Conservation (phyloP, 1,139 yeast species). For the Sugiyamaella neomexicana region DNA sequence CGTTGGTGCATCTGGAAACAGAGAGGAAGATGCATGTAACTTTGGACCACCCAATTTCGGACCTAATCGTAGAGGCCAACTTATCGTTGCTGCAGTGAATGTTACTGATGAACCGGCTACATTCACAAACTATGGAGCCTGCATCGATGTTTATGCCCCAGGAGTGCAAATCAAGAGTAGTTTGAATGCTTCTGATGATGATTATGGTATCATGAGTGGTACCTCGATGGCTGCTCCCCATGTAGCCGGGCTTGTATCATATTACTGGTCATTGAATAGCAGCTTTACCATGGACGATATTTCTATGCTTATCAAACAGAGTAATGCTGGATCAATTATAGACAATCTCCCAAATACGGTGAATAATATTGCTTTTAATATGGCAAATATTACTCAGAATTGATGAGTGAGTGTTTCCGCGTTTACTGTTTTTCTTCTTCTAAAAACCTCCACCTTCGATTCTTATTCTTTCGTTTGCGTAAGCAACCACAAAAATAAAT, state of each 20-base stretch:
- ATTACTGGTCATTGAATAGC: conserved; percentile 51
- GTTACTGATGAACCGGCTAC: conserved; percentile 62
- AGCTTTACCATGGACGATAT: conserved; percentile 26
- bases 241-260: conserved; percentile 73
- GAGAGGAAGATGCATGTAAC: conserved; percentile 70
- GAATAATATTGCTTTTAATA: conserved; percentile 35
- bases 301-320: conserved; percentile 24
- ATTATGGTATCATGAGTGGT: conserved; percentile 60
- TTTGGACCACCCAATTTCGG: conserved; percentile 77
- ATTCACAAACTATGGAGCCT: conserved; percentile 83
- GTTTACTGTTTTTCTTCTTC: neutral
- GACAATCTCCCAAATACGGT: conserved; percentile 28
- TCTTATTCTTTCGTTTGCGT: neutral
- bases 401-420: neutral
- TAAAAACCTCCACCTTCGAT: neutral
- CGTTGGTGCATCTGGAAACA: conserved; percentile 88
- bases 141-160: conserved; percentile 81
- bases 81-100: conserved; percentile 81
- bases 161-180: conserved; percentile 66
- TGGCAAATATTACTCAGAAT: conserved; percentile 13
- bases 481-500: neutral
- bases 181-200: conserved; percentile 26
- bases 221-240: conserved; percentile 90
- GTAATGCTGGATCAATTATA: conserved; percentile 30
- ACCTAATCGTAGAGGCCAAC: conserved; percentile 58